These are phyloP conservation scores for Linnemannia schmuckeri DNA, from an alignment of 192 early-diverging fungal genomes.

Conservation along the genomic window DNA sequence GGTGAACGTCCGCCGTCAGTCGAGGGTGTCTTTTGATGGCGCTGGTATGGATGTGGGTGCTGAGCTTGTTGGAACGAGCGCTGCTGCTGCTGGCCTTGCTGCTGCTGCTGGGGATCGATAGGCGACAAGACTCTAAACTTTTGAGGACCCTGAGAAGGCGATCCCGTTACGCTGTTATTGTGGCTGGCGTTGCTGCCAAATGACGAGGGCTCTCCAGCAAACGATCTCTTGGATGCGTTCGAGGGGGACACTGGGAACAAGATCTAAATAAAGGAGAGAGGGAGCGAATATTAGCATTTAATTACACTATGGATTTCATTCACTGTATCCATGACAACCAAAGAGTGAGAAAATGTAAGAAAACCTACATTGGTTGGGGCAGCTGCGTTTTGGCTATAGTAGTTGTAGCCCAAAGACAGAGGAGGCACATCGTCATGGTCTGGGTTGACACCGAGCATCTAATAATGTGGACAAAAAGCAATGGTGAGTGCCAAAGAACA, in stretches of 20 bases:
- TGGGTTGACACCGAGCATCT: constrained; percentile 47
- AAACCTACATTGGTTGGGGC: constrained; percentile 27
- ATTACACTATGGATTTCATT: not conserved
- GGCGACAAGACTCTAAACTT: constrained; percentile 30
- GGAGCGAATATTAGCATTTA: not conserved
- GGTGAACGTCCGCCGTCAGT: constrained; percentile 27
- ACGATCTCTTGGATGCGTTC: constrained; percentile 16
- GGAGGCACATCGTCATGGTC: constrained; percentile 25
- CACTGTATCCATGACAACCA: not conserved
- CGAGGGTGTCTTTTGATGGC: constrained; percentile 26
- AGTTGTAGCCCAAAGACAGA: not conserved
- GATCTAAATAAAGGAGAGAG: not conserved
- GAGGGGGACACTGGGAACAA: constrained; percentile 14
- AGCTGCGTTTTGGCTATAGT: not conserved
- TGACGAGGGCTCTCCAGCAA: constrained; percentile 6
- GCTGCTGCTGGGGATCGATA: constrained; percentile 24
- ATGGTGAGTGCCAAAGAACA: not conserved
- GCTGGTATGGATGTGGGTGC: constrained; percentile 27
- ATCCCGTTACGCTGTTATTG: not conserved
- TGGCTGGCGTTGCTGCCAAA: not conserved
- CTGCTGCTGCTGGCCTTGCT: constrained; percentile 16
- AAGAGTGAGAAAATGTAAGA: not conserved
- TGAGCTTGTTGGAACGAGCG: constrained; percentile 6
- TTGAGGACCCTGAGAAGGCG: constrained; percentile 17
- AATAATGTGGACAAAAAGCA: not conserved